Evolutionary conservation across 345 rosid genomes (phyloP).

Genomic region (Noccaea caerulescens): DNA sequence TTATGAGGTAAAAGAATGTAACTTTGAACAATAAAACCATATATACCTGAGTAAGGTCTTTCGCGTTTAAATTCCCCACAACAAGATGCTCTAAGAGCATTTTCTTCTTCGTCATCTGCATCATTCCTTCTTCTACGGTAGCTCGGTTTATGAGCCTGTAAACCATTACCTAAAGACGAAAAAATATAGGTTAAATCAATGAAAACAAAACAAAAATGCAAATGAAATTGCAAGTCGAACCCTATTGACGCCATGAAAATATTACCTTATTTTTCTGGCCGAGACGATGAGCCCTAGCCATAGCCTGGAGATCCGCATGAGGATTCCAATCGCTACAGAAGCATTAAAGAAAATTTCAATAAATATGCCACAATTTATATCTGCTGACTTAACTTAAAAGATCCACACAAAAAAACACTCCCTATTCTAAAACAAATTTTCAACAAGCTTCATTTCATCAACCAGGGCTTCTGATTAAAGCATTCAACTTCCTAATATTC

Average conservation of each 20-base stretch:
- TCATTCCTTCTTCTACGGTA: constrained; percentile 83
- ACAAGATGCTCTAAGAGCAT: constrained; percentile 96
- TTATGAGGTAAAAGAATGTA: no score
- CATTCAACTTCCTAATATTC: not conserved
- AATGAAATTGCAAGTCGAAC: not conserved
- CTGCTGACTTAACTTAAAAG: not conserved
- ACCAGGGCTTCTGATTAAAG: not conserved
- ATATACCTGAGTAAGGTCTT: constrained; percentile 73
- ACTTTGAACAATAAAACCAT: no score
- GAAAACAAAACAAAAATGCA: not conserved
- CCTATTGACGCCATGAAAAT: constrained; percentile 11
- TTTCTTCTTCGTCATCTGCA: constrained; percentile 85
- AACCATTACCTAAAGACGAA: constrained; percentile 70
- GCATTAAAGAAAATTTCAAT: constrained; percentile 27
- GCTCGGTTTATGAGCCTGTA: constrained; percentile 76
- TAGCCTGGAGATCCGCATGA: constrained; percentile 95
- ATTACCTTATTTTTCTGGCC: constrained; percentile 86
- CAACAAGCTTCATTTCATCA: not conserved
- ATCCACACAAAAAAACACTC: not conserved
- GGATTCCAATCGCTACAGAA: constrained; percentile 93
- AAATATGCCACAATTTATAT: not conserved
- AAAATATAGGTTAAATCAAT: constrained; percentile 30
- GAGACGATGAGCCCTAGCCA: constrained; percentile 98
- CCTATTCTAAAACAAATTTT: not conserved
- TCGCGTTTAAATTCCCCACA: constrained; percentile 80